Evolutionary conservation across 148 eudicot species (phyloP).

Genomic region (Persicaria maculosa): DNA sequence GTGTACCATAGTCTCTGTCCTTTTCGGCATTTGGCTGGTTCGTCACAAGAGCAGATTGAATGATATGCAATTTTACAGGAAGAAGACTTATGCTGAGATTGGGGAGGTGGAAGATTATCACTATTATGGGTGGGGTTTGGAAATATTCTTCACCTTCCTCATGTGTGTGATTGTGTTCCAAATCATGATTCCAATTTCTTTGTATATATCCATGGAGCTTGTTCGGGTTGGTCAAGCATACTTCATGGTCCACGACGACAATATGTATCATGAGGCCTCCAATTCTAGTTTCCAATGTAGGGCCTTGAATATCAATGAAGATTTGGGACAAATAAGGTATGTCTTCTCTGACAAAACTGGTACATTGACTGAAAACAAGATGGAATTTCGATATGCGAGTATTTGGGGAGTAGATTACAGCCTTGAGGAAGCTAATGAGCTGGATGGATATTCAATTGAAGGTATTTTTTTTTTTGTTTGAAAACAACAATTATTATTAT

Average conservation of each 20-base stretch:
- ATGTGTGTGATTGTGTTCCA: slow-evolving; percentile 97
- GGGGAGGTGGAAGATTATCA: slow-evolving; percentile 40
- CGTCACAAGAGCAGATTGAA: slow-evolving; percentile 62
- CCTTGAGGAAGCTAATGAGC: slow-evolving; percentile 26
- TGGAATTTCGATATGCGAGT: slow-evolving; percentile 97
- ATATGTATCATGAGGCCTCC: slow-evolving; percentile 66
- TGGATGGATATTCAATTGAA: slow-evolving; percentile 34
- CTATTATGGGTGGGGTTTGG: slow-evolving; percentile 81
- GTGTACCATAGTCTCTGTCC: slow-evolving; percentile 65
- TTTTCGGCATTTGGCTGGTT: slow-evolving; percentile 75
- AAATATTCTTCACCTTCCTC: slow-evolving; percentile 85
- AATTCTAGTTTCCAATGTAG: slow-evolving; percentile 84
- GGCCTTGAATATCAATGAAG: slow-evolving; percentile 95
- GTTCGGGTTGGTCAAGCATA: slow-evolving; percentile 98
- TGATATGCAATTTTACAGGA: slow-evolving; percentile 64
- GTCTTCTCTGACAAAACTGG: slow-evolving; percentile 99
- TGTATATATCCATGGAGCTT: slow-evolving; percentile 99
- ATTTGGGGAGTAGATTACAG: slow-evolving; percentile 75
- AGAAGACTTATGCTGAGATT: slow-evolving; percentile 41
- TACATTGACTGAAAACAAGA: slow-evolving; percentile 96
- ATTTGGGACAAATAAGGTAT: slow-evolving; percentile 92
- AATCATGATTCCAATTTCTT: slow-evolving; percentile 90
- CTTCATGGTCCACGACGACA: slow-evolving; percentile 74
- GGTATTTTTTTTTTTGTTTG: slow-evolving; percentile 30
- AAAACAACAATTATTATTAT: neutral